Evolutionary conservation across 208 protist genomes (phyloP), one percentile per base, ranked within the genome.

Genomic region (Trypanosoma avium): DNA sequence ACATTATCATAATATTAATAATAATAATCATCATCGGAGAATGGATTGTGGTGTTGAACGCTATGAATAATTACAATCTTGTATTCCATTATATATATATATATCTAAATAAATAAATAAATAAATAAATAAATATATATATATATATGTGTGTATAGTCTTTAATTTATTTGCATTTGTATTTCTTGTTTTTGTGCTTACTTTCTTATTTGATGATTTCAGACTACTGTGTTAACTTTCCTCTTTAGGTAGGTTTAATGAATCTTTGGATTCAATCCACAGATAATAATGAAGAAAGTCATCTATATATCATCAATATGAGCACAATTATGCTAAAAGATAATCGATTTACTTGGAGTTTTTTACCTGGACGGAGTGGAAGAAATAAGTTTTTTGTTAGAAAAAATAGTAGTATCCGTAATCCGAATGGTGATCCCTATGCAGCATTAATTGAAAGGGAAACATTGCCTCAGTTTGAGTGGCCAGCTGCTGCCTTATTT

Each of bases 391-490:
- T 21, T 26, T 35, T 54, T 45, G 60, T 66, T 19, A n/a, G 60
- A 29, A 52, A 46, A 27, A 33, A 54, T 57, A 24, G 13, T 45
- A 55, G 24, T 27, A 24, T 2, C 36, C 27, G 40, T 19, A 22
- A 40, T 22, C 35, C 32, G 24, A 24, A n/a, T n/a, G 59, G 50
- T 48, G 35, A 43, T 38, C 22, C 33, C 9, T 55, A 47, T 19
- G 26, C 9, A 9, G 29, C 56, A 7, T 30, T 79, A 22, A 19
- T 88, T 26, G 71, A 81, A 53, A 40, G 60, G 2, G 76, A 88
- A 42, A 86, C 72, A 36, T 69, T 88, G 30, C 69, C 82, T 24
- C 75, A 81, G 61, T 80, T 74, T 53, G 53, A 79, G 35, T 89
- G 79, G 79, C 79, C 83, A 0, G 71, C 79, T 4, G 73, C 80